These are phyloP conservation scores for Clitopilus hobsonii DNA, from an alignment of 768 basidiomycete species.

Conservation along the genomic window DNA sequence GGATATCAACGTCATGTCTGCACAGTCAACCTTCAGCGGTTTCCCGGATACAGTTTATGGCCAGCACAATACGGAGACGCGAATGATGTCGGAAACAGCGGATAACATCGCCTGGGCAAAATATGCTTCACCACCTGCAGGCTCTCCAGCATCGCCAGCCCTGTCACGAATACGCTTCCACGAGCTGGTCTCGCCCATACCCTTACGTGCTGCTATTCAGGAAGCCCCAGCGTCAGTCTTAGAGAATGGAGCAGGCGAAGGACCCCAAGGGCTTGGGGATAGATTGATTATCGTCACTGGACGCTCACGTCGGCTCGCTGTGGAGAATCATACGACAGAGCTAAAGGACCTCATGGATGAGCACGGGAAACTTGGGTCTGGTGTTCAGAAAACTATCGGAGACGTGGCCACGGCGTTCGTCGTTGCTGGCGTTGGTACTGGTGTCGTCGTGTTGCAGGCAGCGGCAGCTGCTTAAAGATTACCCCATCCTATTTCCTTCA, in stretches of 20 bases:
- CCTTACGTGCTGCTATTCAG: conserved; percentile 54
- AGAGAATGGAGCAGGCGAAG: background rate
- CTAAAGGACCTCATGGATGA: conserved; percentile 58
- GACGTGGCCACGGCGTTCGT: conserved; percentile 80
- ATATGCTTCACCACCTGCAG: conserved; percentile 32
- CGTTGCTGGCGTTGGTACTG: conserved; percentile 50
- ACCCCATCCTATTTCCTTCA: too few species aligned
- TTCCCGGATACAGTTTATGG: conserved; percentile 73
- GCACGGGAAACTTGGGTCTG: conserved; percentile 48
- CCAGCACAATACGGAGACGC: conserved; percentile 54
- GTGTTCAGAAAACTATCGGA: conserved; percentile 80
- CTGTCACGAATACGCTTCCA: conserved; percentile 61
- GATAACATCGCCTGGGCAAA: conserved; percentile 74
- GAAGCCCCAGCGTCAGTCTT: conserved; percentile 28
- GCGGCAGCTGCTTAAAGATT: conserved; percentile 13
- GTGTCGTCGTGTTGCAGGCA: conserved; percentile 68
- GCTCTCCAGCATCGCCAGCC: conserved; percentile 24
- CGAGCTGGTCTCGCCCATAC: conserved; percentile 48
- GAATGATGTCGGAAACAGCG: conserved; percentile 77
- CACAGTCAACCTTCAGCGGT: conserved; percentile 16
- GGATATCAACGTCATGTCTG: conserved; percentile 34
- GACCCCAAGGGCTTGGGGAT: conserved; percentile 10
- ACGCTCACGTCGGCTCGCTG: conserved; percentile 68
- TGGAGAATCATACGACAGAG: conserved; percentile 70
- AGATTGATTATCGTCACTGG: conserved; percentile 66